phyloP scores from a whole-genome alignment of 371 early-diverging fungal genomes.

The Chytridiales sp. region DNA sequence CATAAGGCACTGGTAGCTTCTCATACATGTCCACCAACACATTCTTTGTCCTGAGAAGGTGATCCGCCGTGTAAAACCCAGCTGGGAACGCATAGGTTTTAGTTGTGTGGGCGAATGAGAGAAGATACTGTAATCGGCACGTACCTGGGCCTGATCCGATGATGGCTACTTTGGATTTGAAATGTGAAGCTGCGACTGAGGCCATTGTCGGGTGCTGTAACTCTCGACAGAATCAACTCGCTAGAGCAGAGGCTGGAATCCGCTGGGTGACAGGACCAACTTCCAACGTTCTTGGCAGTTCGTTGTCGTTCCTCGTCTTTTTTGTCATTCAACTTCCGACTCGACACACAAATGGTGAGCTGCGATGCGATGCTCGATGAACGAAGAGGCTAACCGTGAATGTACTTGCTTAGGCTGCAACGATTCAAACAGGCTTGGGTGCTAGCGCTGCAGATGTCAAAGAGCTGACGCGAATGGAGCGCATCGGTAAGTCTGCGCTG shows the following conservation, averaged over 20 bases:
- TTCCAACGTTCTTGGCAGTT: no score
- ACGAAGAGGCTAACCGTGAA: no score
- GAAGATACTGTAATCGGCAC: neutral
- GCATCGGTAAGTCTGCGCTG: slow-evolving; percentile 36
- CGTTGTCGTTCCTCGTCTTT: no score
- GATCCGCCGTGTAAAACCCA: slow-evolving; percentile 90
- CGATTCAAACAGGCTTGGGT: neutral
- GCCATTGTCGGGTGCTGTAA: no score
- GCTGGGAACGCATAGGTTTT: slow-evolving; percentile 44
- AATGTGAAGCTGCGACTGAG: no score
- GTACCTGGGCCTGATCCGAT: slow-evolving; percentile 38
- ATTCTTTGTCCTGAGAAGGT: slow-evolving; percentile 59
- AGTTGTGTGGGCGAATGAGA: neutral
- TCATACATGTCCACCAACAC: slow-evolving; percentile 83
- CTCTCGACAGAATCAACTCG: no score
- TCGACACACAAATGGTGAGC: no score
- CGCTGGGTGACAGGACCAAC: no score
- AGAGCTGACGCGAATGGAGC: slow-evolving; percentile 50
- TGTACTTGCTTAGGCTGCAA: no score
- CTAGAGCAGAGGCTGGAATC: no score
- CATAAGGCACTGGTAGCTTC: slow-evolving; percentile 79
- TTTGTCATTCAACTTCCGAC: no score
- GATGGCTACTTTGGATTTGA: slow-evolving; percentile 22
- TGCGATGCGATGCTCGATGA: no score
- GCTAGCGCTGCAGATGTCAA: slow-evolving; percentile 21